A percentile compares a stretch with the other conserved stretches of the same genome.
These are phyloP conservation scores for Ophiosphaerella herpotricha DNA, from an alignment of 2,329 filamentous ascomycete genomes.

Conservation along the genomic window DNA sequence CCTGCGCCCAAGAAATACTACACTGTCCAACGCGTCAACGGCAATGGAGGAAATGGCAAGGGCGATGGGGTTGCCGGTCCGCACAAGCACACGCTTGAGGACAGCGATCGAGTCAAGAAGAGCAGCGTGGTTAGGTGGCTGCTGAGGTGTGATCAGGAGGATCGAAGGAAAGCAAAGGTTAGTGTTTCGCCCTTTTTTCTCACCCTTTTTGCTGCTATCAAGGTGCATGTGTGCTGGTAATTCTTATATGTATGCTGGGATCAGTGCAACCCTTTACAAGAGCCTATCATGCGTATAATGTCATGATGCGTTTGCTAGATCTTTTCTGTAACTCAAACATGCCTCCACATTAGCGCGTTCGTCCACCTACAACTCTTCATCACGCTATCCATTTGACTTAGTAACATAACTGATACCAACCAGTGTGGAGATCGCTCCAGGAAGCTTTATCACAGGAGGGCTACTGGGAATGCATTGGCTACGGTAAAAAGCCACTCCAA, in stretches of 20 bases:
- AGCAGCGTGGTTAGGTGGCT: slow-evolving; percentile 73
- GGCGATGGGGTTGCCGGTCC: slow-evolving; percentile 70
- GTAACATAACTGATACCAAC: slow-evolving; percentile 54
- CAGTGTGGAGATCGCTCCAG: slow-evolving; percentile 54
- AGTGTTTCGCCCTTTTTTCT: slow-evolving; percentile 10
- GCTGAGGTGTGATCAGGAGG: slow-evolving; percentile 66
- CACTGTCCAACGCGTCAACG: slow-evolving; percentile 78
- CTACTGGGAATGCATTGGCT: slow-evolving; percentile 69
- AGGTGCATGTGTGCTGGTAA: too few relatives aligned
- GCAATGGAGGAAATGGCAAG: slow-evolving; percentile 74
- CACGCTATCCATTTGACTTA: background rate
- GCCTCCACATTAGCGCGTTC: background rate
- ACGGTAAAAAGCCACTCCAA: slow-evolving; percentile 74
- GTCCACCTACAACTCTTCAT: background rate
- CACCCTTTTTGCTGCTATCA: too few relatives aligned
- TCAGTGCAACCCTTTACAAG: background rate
- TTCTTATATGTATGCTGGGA: too few relatives aligned
- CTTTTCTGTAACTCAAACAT: too few relatives aligned
- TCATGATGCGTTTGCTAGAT: background rate
- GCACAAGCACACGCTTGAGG: slow-evolving; percentile 74
- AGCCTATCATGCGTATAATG: slow-evolving; percentile 2
- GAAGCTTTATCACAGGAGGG: slow-evolving; percentile 73
- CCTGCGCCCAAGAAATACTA: slow-evolving; percentile 52
- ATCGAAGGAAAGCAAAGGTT: slow-evolving; percentile 59
- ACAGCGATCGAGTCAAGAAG: slow-evolving; percentile 80